Percentiles rank a stretch among this genome's conserved stretches.
These are phyloP conservation scores for Lecanicillium sp. DNA, from an alignment of 2,329 filamentous ascomycete species.

Conservation along the genomic window DNA sequence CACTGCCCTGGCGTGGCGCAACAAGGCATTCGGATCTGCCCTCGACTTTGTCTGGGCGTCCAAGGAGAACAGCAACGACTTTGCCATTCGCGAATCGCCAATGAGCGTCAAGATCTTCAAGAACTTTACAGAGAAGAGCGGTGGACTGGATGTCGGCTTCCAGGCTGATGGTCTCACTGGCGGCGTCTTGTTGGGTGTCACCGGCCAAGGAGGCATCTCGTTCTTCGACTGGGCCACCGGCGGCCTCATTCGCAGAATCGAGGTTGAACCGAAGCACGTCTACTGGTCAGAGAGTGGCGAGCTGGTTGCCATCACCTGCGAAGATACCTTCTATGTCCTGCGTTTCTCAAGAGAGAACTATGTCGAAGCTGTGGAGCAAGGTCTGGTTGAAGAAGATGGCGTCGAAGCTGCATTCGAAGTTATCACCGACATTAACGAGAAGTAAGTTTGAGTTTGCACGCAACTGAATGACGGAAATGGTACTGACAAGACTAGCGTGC, in stretches of 20 bases:
- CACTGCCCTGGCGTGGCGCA: constrained; percentile 90
- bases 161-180: constrained; percentile 86
- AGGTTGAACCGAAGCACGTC: constrained; percentile 67
- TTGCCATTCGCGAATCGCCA: constrained; percentile 88
- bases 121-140: constrained; percentile 89
- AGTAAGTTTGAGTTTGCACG: constrained; percentile 34
- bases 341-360: constrained; percentile 88
- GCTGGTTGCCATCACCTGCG: constrained; percentile 84
- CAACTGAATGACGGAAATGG: constrained; percentile 1
- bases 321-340: constrained; percentile 91
- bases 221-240: constrained; percentile 96
- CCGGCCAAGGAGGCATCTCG: constrained; percentile 87
- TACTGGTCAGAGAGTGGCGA: constrained; percentile 98
- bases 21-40: constrained; percentile 93
- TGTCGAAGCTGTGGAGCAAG: constrained; percentile 71
- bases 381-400: constrained; percentile 79
- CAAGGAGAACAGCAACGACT: constrained; percentile 97
- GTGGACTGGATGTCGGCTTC: constrained; percentile 89
- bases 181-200: constrained; percentile 86
- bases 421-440: constrained; percentile 90
- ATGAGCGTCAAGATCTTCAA: constrained; percentile 97
- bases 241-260: constrained; percentile 82
- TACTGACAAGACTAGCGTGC: constrained; percentile 50
- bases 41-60: constrained; percentile 95
- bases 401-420: constrained; percentile 95